Percentiles rank a stretch among this genome's conserved stretches.
phyloP scores from a whole-genome alignment of 2,329 filamentous ascomycete species.

The Claviceps sp. region DNA sequence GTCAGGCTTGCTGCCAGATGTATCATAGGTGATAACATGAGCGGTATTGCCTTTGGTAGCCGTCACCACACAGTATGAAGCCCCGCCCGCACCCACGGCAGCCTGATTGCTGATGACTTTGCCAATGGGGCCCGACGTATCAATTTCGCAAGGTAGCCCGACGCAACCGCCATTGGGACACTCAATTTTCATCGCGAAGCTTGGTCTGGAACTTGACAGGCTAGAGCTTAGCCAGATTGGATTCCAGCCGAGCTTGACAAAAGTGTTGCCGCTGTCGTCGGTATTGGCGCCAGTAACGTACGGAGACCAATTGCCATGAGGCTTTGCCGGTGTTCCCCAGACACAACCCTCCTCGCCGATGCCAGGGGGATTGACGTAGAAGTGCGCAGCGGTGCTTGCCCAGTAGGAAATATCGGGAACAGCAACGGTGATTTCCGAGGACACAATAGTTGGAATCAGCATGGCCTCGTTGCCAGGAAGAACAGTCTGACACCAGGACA shows the following conservation, averaged over 20 bases:
- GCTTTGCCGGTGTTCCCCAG: slow-evolving; percentile 52
- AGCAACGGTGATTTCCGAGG: slow-evolving; percentile 43
- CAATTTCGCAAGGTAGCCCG: slow-evolving; percentile 61
- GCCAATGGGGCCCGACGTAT: slow-evolving; percentile 42
- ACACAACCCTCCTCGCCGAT: slow-evolving; percentile 49
- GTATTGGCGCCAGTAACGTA: slow-evolving; percentile 68
- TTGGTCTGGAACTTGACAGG: slow-evolving; percentile 44
- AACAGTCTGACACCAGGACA: slow-evolving; percentile 70
- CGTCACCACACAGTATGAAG: slow-evolving; percentile 64
- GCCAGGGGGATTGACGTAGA: slow-evolving; percentile 68
- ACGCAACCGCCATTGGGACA: slow-evolving; percentile 54
- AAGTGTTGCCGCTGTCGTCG: slow-evolving; percentile 50
- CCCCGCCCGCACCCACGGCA: slow-evolving; percentile 51
- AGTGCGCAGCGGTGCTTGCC: slow-evolving; percentile 61
- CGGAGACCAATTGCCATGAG: slow-evolving; percentile 63
- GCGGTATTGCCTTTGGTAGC: slow-evolving; percentile 53
- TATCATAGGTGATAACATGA: slow-evolving; percentile 50
- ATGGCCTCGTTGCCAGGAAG: slow-evolving; percentile 70
- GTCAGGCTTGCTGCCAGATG: slow-evolving; percentile 22
- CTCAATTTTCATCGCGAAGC: slow-evolving; percentile 56
- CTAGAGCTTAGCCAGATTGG: slow-evolving; percentile 52
- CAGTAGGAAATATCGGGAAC: slow-evolving; percentile 60
- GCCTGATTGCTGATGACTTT: slow-evolving; percentile 42
- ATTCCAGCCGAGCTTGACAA: slow-evolving; percentile 65
- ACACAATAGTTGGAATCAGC: slow-evolving; percentile 64